These are phyloP conservation scores for Dactylellina sp. DNA, from an alignment of 2,329 filamentous ascomycete species.

Conservation along the genomic window DNA sequence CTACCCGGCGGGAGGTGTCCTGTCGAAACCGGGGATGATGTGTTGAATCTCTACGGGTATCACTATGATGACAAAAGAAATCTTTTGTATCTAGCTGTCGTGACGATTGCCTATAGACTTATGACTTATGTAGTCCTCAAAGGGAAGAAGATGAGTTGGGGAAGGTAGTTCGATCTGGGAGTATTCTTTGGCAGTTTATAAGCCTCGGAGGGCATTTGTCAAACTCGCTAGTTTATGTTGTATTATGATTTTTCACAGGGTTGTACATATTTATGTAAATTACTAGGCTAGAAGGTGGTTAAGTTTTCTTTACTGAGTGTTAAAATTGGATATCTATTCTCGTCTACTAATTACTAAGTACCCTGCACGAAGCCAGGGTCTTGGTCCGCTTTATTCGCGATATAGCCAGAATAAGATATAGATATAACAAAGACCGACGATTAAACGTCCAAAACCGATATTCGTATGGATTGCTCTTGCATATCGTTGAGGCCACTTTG, in stretches of 20 bases:
- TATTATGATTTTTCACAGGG: too few species aligned
- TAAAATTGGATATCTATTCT: too few species aligned
- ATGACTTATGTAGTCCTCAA: slow-evolving; percentile 73
- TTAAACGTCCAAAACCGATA: background rate
- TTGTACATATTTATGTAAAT: too few species aligned
- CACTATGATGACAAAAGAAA: slow-evolving; percentile 71
- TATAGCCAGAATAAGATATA: background rate
- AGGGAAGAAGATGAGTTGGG: slow-evolving; percentile 69
- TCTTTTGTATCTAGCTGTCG: slow-evolving; percentile 73
- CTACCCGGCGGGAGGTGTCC: slow-evolving; percentile 73
- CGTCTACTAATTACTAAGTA: too few species aligned
- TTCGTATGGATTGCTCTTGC: background rate
- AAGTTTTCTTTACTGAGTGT: too few species aligned
- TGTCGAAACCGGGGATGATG: slow-evolving; percentile 75
- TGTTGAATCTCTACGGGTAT: slow-evolving; percentile 75
- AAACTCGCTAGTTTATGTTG: too few species aligned
- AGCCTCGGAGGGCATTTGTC: too few species aligned
- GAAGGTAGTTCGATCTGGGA: slow-evolving; percentile 52
- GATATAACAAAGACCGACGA: background rate
- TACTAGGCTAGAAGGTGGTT: too few species aligned
- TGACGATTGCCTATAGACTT: slow-evolving; percentile 74
- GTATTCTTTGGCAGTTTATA: slow-evolving; percentile 63
- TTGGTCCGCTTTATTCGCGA: slow-evolving; percentile 57
- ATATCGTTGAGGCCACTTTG: too few species aligned
- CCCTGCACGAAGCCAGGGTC: too few species aligned